Base-by-base conservation (phyloP, 306 rosid genomes). In the Quillaja saponaria region DNA sequence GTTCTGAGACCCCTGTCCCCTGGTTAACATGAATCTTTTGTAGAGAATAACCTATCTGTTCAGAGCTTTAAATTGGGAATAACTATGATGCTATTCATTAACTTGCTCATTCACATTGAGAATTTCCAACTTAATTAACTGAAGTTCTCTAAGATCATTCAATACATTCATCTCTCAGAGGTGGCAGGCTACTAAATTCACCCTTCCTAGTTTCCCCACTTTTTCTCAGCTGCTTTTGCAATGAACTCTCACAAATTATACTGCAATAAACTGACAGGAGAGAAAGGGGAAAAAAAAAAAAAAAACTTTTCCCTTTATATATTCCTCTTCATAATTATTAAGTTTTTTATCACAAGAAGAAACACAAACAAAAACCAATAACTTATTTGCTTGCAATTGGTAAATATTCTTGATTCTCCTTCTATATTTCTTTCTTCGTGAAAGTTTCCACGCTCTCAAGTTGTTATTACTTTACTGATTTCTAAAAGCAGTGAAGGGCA, bases 341-440 rank as follows among this genome's bases (percentile, higher is more conserved):
- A 34, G n/a, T n/a, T n/a, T n/a, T 64, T 19, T 57, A 45, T 44
- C 49, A 44, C 10, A 44, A n/a, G 49, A 44, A 44, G 49, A 44
- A 8, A 12, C 8, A 14, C 17, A 44, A 8, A 1, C 12, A 16
- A 12, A 8, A 44, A 10, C 3, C 12, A 16, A 12, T 7, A 44
- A 10, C 3, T 42, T n/a, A 6, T n/a, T 16, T 44, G 13, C 49
- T 12, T 44, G 17, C 12, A 44, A 25, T 25, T 25, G 31, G 31
- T 2, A 25, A 25, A 25, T 1, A 25, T 25, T n/a, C n/a, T n/a
- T n/a, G n/a, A n/a, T n/a, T n/a, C n/a, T n/a, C n/a, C n/a, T n/a
- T n/a, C n/a, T n/a, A n/a, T n/a, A n/a, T n/a, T n/a, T n/a, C n/a
- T n/a, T 4, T 25, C 31, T 25, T 25, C 31, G 4, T 25, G 31